Evolutionary conservation across 805 yeast genomes (phyloP).

Genomic region (Metschnikowia santaceciliae): DNA sequence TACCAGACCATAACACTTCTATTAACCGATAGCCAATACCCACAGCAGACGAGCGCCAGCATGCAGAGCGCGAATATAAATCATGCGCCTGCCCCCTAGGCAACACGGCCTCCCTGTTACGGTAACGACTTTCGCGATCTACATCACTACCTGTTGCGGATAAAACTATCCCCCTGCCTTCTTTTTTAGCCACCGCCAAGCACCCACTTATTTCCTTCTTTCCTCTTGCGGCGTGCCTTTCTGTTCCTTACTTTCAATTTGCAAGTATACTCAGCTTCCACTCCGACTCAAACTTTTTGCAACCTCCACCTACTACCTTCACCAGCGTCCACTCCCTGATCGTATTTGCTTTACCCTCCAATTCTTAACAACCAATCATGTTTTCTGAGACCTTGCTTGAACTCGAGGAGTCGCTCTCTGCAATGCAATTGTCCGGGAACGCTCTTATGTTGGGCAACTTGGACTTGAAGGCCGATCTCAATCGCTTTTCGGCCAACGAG

Average conservation of each 20-base stretch:
- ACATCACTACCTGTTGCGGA: background rate
- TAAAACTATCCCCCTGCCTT: background rate
- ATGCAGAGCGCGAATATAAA: slow-evolving; percentile 2
- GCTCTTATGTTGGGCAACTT: slow-evolving; percentile 16
- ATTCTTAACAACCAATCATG: slow-evolving; percentile 5
- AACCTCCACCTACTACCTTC: too few relatives aligned
- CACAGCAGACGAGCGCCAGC: background rate
- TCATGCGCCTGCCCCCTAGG: slow-evolving; percentile 1
- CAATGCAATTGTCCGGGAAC: slow-evolving; percentile 10
- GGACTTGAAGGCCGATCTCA: slow-evolving; percentile 18
- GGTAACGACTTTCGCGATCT: background rate
- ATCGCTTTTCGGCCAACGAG: slow-evolving; percentile 11
- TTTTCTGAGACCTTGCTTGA: slow-evolving; percentile 17
- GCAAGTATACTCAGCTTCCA: background rate
- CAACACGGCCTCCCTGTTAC: background rate
- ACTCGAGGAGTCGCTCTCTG: slow-evolving; percentile 18
- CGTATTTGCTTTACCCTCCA: background rate
- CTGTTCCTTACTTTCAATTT: background rate
- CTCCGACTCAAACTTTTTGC: background rate
- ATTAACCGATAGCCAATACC: background rate
- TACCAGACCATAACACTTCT: background rate
- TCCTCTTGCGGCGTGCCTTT: background rate
- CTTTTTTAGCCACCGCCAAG: background rate
- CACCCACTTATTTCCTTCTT: background rate
- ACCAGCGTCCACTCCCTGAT: background rate